These are phyloP conservation scores for Penicillium oxalicum DNA, from an alignment of 2,329 filamentous ascomycete species.

Conservation along the genomic window DNA sequence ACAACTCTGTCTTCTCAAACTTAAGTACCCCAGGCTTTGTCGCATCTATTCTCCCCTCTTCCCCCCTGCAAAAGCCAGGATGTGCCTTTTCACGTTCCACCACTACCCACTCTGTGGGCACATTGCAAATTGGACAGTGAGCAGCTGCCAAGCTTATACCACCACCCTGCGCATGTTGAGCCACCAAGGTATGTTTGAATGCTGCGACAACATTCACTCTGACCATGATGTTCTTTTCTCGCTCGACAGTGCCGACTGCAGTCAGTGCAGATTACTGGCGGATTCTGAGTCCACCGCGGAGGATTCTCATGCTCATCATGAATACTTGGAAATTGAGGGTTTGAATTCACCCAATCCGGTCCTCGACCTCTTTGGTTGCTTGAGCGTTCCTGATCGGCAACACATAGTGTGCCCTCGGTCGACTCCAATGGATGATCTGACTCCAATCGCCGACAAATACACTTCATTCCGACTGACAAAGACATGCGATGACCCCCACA, in stretches of 20 bases:
- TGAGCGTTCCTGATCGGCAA: background rate
- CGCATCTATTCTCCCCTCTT: background rate
- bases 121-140: constrained; percentile 22
- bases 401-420: too few species aligned
- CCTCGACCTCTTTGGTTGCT: constrained; percentile 4
- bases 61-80: constrained; percentile 5
- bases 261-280: constrained; percentile 8
- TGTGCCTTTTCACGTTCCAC: constrained; percentile 25
- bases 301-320: background rate
- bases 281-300: background rate
- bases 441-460: too few species aligned
- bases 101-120: constrained; percentile 26
- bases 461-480: too few species aligned
- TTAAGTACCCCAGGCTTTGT: too few species aligned
- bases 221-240: constrained; percentile 11
- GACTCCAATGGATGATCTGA: too few species aligned
- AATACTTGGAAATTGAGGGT: constrained; percentile 6
- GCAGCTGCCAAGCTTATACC: constrained; percentile 19
- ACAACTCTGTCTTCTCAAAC: too few species aligned
- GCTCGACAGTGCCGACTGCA: constrained; percentile 1
- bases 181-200: background rate
- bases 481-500: too few species aligned
- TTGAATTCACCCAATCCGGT: background rate
- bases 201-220: constrained; percentile 4
- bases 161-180: constrained; percentile 12